Evolutionary conservation across 352 stramenopile genomes (phyloP).

Genomic region (Phytopythium ostracodes): DNA sequence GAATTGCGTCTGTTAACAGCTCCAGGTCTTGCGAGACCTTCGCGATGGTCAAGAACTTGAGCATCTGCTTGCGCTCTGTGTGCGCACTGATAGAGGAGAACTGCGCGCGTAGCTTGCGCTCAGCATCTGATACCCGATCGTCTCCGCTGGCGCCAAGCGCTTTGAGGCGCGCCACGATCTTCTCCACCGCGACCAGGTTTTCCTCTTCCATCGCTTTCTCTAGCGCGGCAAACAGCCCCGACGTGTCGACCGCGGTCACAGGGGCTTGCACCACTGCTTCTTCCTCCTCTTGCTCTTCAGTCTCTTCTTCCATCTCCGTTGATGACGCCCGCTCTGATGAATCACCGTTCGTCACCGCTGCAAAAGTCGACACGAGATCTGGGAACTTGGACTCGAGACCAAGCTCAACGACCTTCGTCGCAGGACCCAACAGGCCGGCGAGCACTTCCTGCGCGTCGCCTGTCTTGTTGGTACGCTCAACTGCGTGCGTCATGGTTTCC

Average conservation of each 20-base stretch:
- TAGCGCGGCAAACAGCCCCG: slow-evolving; percentile 39
- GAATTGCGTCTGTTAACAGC: slow-evolving; percentile 62
- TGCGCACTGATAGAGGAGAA: slow-evolving; percentile 32
- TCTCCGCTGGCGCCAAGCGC: slow-evolving; percentile 31
- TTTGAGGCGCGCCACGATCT: slow-evolving; percentile 39
- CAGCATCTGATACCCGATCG: slow-evolving; percentile 25
- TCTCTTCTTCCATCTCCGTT: slow-evolving; percentile 10
- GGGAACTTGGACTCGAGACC: slow-evolving; percentile 56
- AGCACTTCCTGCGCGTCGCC: slow-evolving; percentile 17
- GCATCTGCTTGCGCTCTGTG: slow-evolving; percentile 66
- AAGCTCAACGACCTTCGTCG: slow-evolving; percentile 50
- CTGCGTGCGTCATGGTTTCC: slow-evolving; percentile 39
- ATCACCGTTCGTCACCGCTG: background rate
- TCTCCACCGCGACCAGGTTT: slow-evolving; percentile 61
- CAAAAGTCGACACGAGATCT: slow-evolving; percentile 15
- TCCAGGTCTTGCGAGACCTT: slow-evolving; percentile 68
- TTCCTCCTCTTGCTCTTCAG: slow-evolving; percentile 10
- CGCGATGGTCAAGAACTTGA: slow-evolving; percentile 71
- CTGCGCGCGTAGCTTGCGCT: slow-evolving; percentile 24
- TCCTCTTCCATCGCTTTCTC: slow-evolving; percentile 65
- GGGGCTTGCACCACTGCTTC: slow-evolving; percentile 7
- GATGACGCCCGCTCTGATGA: background rate
- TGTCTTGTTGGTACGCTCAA: slow-evolving; percentile 8
- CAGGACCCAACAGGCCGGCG: slow-evolving; percentile 23
- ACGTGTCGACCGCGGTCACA: slow-evolving; percentile 25